Evolutionary conservation across 768 basidiomycete species (phyloP), one percentile per base, ranked within the genome.

Genomic region (Nidularia pulvinata): DNA sequence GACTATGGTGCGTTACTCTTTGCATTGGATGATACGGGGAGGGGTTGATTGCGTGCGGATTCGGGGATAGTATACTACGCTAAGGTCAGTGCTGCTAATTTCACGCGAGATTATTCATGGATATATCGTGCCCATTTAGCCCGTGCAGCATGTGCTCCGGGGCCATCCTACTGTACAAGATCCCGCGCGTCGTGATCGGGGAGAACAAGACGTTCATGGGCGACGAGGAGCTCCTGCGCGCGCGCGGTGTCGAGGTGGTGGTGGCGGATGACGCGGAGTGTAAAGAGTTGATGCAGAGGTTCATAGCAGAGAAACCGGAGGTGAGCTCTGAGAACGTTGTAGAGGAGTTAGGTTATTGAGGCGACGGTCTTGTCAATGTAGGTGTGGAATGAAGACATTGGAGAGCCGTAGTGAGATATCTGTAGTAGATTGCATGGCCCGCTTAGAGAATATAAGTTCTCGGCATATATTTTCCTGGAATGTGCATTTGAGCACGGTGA

Each of bases 141-240:
- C 87, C 86, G 2, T 88, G 86, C 59, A 76, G 69, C 50, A 86
- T 87, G 86, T 88, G 86, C 59, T 75, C 79, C 1, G 86, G 85
- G 6, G 79, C 85, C 1, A 80, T 84, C 25, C 54, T 83, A n/a
- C 70, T 86, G 7, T 86, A 84, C 67, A 79, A 79, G 46, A 86
- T 88, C 39, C 81, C 82, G 4, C 76, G 85, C 5, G 79, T 86
- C 6, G 84, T 89, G 9, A 81, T 88, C 46, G 85, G 85, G 14
- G 86, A 88, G 62, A 84, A 86, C 56, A 46, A 55, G 14, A 87
- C 74, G 36, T 83, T 79, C 58, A 55, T 76, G 13, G 84, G 82
- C 7, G 77, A 73, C 1, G 86, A 88, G 57, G 74, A 79, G 16
- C 68, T 85, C 16, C 71, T 89, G 13, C 73, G 69, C 36, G 65